Conservation (phyloP, 1,284 basidiomycete species). For the Ustilago tritici region DNA sequence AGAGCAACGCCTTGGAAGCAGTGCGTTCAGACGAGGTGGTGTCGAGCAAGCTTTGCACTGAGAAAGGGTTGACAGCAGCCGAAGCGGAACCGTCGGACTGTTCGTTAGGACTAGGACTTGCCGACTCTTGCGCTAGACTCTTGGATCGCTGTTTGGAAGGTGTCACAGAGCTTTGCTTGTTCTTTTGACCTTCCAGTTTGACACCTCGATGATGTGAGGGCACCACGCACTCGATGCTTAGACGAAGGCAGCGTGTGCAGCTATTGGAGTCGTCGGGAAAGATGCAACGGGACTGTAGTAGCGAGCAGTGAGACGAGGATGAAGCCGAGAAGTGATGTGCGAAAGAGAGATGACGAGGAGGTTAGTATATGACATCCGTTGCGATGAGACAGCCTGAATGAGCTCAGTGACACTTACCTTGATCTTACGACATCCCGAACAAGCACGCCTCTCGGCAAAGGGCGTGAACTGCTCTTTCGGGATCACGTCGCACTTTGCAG, state of each 20-base stretch:
- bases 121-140: slow-evolving; percentile 27
- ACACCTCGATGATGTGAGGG: slow-evolving; percentile 51
- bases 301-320: background rate
- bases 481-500: slow-evolving; percentile 57
- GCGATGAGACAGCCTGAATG: too few relatives aligned
- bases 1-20: slow-evolving; percentile 47
- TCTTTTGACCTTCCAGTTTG: slow-evolving; percentile 37
- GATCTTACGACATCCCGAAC: slow-evolving; percentile 53
- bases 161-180: slow-evolving; percentile 16
- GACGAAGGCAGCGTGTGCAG: slow-evolving; percentile 48
- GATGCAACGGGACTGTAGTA: slow-evolving; percentile 45
- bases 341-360: too few relatives aligned
- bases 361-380: too few relatives aligned
- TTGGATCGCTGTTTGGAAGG: slow-evolving; percentile 27
- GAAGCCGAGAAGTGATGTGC: background rate
- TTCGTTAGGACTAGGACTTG: slow-evolving; percentile 38
- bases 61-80: slow-evolving; percentile 40
- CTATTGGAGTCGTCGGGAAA: slow-evolving; percentile 42
- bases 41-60: slow-evolving; percentile 50
- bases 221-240: slow-evolving; percentile 43
- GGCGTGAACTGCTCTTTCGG: slow-evolving; percentile 49
- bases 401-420: slow-evolving; percentile 21
- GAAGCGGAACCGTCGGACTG: slow-evolving; percentile 31
- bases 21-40: slow-evolving; percentile 45
- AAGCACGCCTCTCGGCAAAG: slow-evolving; percentile 47